Conservation (phyloP, 2,329 filamentous ascomycete genomes). For the Dendryphion nanum region DNA sequence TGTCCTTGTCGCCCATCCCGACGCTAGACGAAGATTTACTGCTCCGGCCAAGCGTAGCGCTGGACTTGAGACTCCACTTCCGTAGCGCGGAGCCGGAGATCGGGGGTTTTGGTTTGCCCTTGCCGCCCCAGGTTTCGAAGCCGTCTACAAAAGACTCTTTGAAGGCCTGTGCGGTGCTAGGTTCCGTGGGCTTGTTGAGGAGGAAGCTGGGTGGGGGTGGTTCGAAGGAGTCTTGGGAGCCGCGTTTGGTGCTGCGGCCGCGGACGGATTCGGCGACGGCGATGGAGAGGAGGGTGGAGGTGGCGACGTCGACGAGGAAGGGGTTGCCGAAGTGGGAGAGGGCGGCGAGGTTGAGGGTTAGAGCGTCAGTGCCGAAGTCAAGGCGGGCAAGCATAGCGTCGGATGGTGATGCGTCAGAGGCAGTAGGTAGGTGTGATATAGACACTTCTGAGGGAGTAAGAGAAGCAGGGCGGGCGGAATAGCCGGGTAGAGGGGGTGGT, state of each 20-base stretch:
- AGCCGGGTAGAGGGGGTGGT: constrained; percentile 20
- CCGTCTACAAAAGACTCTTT: constrained; percentile 32
- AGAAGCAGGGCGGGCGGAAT: constrained; percentile 24
- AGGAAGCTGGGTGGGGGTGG: constrained; percentile 29
- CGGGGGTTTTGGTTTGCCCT: constrained; percentile 20
- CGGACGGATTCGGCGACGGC: constrained; percentile 45
- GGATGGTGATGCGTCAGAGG: constrained; percentile 35
- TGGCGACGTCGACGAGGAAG: constrained; percentile 47
- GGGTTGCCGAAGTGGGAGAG: constrained; percentile 44
- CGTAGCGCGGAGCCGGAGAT: constrained; percentile 12
- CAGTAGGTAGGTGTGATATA: constrained; percentile 31
- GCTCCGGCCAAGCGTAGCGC: constrained; percentile 15
- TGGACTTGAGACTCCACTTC: constrained; percentile 22
- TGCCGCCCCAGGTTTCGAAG: constrained; percentile 30
- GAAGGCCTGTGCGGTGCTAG: constrained; percentile 24
- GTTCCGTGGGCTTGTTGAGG: constrained; percentile 21
- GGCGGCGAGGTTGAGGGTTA: constrained; percentile 46
- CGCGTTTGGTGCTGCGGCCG: constrained; percentile 16
- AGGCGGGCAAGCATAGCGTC: constrained; percentile 44
- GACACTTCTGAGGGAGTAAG: constrained; percentile 34
- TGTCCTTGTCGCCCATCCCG: constrained; percentile 38
- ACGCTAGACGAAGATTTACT: constrained; percentile 8
- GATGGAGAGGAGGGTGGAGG: constrained; percentile 44
- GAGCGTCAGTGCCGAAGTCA: constrained; percentile 43
- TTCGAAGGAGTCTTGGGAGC: constrained; percentile 26